These are phyloP conservation scores for Ustilago curta DNA, from an alignment of 1,284 basidiomycete genomes.

Conservation along the genomic window DNA sequence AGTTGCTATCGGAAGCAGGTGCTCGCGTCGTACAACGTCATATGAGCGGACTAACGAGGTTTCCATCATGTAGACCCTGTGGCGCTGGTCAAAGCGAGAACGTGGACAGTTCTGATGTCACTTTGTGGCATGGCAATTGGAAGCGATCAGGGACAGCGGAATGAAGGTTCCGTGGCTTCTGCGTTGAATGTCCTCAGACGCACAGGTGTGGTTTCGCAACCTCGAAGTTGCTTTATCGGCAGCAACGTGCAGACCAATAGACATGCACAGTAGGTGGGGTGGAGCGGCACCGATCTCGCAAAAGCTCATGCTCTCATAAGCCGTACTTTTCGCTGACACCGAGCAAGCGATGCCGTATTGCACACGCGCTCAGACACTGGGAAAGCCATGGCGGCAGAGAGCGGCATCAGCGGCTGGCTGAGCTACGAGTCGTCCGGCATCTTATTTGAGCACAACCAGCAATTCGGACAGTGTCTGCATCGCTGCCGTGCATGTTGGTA, in stretches of 20 bases:
- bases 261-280: not conserved
- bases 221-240: conserved; percentile 4
- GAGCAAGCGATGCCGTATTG: too few species aligned
- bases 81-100: conserved; percentile 2
- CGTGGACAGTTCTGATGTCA: conserved; percentile 1
- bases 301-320: too few species aligned
- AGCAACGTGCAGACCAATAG: conserved; percentile 20
- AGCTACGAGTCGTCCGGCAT: not conserved
- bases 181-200: not conserved
- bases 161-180: too few species aligned
- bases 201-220: not conserved
- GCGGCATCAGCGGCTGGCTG: not conserved
- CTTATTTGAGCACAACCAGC: not conserved
- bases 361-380: too few species aligned
- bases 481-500: not conserved
- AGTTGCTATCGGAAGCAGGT: not conserved
- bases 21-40: not conserved
- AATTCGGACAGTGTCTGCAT: not conserved
- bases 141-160: not conserved
- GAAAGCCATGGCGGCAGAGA: too few species aligned
- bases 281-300: too few species aligned
- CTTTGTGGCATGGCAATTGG: not conserved
- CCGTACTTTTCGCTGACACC: too few species aligned
- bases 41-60: not conserved
- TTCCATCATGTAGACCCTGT: not conserved